These are phyloP conservation scores for Talaromyces sp. DNA, from an alignment of 2,329 filamentous ascomycete species.

Conservation along the genomic window DNA sequence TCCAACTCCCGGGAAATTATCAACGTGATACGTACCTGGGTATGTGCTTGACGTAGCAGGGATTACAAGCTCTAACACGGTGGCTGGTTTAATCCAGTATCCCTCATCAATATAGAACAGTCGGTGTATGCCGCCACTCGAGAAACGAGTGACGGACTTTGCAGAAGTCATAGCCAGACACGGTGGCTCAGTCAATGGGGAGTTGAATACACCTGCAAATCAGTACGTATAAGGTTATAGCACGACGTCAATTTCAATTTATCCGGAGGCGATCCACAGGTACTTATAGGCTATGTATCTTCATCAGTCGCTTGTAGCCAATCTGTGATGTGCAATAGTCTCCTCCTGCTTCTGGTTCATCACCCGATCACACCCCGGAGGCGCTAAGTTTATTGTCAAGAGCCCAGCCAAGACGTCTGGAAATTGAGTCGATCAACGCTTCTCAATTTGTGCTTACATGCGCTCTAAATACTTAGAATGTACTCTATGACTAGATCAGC, in stretches of 20 bases:
- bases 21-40: neutral
- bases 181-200: neutral
- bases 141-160: neutral
- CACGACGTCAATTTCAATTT: neutral
- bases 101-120: neutral
- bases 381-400: neutral
- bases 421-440: neutral
- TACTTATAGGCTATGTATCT: neutral
- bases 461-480: neutral
- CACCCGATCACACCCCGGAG: slow-evolving; percentile 4
- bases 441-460: neutral
- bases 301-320: neutral
- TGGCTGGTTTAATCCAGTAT: neutral
- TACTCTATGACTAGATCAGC: neutral
- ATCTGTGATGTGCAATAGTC: neutral
- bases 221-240: neutral
- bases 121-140: neutral
- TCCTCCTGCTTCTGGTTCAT: neutral
- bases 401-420: neutral
- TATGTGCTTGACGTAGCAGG: neutral
- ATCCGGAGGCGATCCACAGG: slow-evolving; percentile 2
- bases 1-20: neutral
- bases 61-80: neutral
- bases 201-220: neutral
- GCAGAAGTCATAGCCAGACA: neutral